These are phyloP conservation scores for Strobilomyces echinocephalus DNA, from an alignment of 768 basidiomycete genomes.

Conservation along the genomic window DNA sequence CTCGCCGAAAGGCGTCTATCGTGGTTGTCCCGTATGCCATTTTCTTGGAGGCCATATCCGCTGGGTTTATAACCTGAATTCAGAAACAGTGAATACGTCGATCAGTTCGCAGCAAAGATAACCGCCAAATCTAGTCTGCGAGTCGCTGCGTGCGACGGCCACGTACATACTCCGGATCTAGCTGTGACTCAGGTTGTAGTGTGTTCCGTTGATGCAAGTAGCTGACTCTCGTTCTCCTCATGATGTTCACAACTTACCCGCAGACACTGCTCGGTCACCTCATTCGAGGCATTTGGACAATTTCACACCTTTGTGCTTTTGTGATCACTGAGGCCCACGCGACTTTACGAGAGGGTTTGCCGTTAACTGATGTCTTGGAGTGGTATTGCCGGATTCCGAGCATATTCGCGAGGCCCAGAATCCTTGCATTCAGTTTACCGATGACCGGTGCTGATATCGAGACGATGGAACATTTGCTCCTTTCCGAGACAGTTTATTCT, in stretches of 20 bases:
- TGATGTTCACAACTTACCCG: slow-evolving; percentile 3
- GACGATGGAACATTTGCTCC: slow-evolving; percentile 37
- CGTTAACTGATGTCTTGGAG: slow-evolving; percentile 41
- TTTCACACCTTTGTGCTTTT: slow-evolving; percentile 43
- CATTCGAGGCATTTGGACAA: slow-evolving; percentile 32
- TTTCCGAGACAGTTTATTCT: slow-evolving; percentile 38
- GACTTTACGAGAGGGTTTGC: slow-evolving; percentile 34
- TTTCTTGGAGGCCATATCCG: not conserved
- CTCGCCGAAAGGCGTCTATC: slow-evolving; percentile 10
- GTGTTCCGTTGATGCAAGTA: slow-evolving; percentile 37
- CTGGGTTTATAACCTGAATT: not conserved
- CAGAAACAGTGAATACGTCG: slow-evolving; percentile 13
- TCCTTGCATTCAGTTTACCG: slow-evolving; percentile 38
- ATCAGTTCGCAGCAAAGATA: slow-evolving; percentile 14
- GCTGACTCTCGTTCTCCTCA: not conserved
- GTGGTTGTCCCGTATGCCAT: slow-evolving; percentile 19
- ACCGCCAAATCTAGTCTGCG: slow-evolving; percentile 15
- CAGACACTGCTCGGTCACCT: slow-evolving; percentile 42
- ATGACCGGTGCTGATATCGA: slow-evolving; percentile 29
- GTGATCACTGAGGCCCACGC: slow-evolving; percentile 41
- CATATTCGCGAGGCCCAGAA: slow-evolving; percentile 35
- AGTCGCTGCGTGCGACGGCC: slow-evolving; percentile 11
- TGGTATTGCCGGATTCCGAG: slow-evolving; percentile 40
- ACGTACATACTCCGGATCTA: slow-evolving; percentile 14
- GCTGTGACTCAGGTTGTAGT: slow-evolving; percentile 35